phyloP scores from a whole-genome alignment of 768 basidiomycete species.

The Hygrophoropsis aurantiaca region DNA sequence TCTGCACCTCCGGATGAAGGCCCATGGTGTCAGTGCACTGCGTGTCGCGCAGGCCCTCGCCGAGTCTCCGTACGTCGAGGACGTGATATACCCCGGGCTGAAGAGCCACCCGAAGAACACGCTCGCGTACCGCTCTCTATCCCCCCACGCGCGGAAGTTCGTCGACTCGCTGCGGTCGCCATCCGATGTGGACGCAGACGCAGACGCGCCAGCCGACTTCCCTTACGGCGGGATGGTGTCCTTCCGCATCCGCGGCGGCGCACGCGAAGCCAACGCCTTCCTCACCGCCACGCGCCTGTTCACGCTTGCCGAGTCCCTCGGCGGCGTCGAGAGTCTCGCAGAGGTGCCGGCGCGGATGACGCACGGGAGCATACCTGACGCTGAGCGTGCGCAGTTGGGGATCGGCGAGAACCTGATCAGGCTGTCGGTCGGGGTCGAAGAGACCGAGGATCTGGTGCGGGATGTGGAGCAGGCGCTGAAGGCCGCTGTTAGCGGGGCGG shows the following conservation, averaged over 20 bases:
- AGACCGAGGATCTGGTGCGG: slow-evolving; percentile 73
- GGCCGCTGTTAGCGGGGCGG: slow-evolving; percentile 7
- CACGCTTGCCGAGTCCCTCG: slow-evolving; percentile 83
- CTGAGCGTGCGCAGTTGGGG: slow-evolving; percentile 66
- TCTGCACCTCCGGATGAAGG: slow-evolving; percentile 81
- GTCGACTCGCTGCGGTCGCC: slow-evolving; percentile 42
- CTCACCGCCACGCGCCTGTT: slow-evolving; percentile 66
- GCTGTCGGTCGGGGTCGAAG: slow-evolving; percentile 87
- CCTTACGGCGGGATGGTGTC: slow-evolving; percentile 92
- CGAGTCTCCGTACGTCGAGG: slow-evolving; percentile 58
- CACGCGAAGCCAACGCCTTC: slow-evolving; percentile 62
- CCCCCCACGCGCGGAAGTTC: slow-evolving; percentile 69
- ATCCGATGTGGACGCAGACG: slow-evolving; percentile 13
- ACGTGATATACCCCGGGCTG: slow-evolving; percentile 87
- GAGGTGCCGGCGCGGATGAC: slow-evolving; percentile 91
- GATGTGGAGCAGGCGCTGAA: slow-evolving; percentile 29
- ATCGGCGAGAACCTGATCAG: slow-evolving; percentile 78
- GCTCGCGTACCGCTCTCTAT: slow-evolving; percentile 60
- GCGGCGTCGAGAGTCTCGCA: slow-evolving; percentile 89
- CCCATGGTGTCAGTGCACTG: slow-evolving; percentile 84
- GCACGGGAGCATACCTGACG: slow-evolving; percentile 73
- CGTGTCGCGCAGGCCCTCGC: slow-evolving; percentile 65
- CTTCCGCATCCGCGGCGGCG: slow-evolving; percentile 57
- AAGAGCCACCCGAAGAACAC: slow-evolving; percentile 62
- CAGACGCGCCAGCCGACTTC: slow-evolving; percentile 50